Evolutionary conservation across 2,329 filamentous ascomycete species (phyloP), one percentile per base, ranked within the genome.

Genomic region (Aplosporella prunicola): DNA sequence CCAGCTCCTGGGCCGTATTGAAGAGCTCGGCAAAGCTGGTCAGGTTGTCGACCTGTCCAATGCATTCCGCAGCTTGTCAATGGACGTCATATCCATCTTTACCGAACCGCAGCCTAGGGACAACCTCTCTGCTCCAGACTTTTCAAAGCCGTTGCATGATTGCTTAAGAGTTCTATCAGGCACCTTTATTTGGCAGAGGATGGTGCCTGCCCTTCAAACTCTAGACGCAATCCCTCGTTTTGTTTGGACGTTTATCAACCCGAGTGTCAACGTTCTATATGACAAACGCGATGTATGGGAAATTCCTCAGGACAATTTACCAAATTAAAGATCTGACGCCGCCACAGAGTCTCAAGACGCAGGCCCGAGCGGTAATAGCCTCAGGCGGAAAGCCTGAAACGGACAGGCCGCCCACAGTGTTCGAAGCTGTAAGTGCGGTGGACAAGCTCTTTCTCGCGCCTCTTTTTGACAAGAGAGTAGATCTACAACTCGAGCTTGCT

Each of bases 171-270:
- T 39, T 10, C 26, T 35, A 2, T 20, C 41, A 0, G 27, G 26
- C 8, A 17, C 42, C 16, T 43, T 47, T 16, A 34, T 37, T 17
- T 42, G 43, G 39, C 44, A 46, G 20, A 32, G 41, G 15, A 43
- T 43, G 17, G 10, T 47, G 14, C 42, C 20, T 0, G 32, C 45
- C 24, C 10, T 44, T 16, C 46, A 44, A 3, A 60, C 55, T 2
- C 48, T 62, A 20, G 54, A 62, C n/a, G 45, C 56, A 17, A 26
- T 23, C 5, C 34, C 34, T 10, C 10, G 20, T 6, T 17, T 20
- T 3, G n/a, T 31, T 22, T 37, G 18, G 18, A 10, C 10, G 13
- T 20, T 16, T 5, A 3, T 37, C 5, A n/a, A 30, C 5, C 34
- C 34, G 1, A 20, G 24, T 13, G 13, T 30, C 9, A 15, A n/a